Base-by-base conservation (phyloP, 768 basidiomycete species). In the Serpula lacrymans region DNA sequence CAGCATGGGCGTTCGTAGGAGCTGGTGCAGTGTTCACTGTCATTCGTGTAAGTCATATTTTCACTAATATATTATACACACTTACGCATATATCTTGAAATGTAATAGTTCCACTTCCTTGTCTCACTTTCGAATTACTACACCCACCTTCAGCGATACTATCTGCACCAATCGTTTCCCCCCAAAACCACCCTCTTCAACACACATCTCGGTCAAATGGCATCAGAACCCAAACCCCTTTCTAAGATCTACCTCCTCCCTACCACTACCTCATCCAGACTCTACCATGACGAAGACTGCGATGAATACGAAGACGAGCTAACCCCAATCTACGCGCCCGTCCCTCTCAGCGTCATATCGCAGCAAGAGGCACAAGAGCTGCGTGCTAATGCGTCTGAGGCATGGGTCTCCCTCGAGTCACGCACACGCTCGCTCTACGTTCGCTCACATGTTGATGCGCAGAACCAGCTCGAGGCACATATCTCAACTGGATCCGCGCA, bases 71-170 rank as follows among this genome's bases (percentile, higher is more conserved):
- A 13, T 23, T 4, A 6, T 21, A 27, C 13, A 34, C 21, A 6
- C 11, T 25, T 45, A 38, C 13, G 27, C 9, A 11, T 21, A 31
- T 47, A 88, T 86, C 69, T 89, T 37, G n/a, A n/a, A n/a, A n/a
- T n/a, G n/a, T n/a, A n/a, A n/a, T n/a, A n/a, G n/a, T n/a, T n/a
- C n/a, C 87, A 89, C 59, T 84, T 87, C 61, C 74, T 88, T 25
- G 69, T 89, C 45, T 77, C 84, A 2, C 71, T 90, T 9, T 77
- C 83, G 6, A 82, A 74, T 37, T 78, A 80, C 49, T 81, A 86
- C 57, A 62, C 70, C 6, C 69, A 75, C 31, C 65, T 88, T 26
- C 60, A 65, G 21, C 74, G 75, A n/a, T 67, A 67, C 43, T 56
- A 69, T 38, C 52, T 48, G 37, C 45, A 52, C 32, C 44, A 36